A percentile compares a stretch with the other conserved stretches of the same genome.
phyloP scores from a whole-genome alignment of 1,284 basidiomycete genomes.

The Ganoderma sp. region DNA sequence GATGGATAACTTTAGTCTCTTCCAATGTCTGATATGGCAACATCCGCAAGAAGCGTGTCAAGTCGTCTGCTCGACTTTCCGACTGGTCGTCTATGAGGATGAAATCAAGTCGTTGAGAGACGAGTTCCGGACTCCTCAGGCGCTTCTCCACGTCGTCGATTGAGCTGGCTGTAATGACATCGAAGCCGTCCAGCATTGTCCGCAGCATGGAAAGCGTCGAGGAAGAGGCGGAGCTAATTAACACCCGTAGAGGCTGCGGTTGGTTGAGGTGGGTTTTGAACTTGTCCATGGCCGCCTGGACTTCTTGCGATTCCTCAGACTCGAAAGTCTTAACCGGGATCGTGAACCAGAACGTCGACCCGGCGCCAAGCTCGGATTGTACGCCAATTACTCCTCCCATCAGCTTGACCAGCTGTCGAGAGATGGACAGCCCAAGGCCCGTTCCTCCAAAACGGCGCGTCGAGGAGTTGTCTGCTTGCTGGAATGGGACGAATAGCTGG shows the following conservation, averaged over 20 bases:
- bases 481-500: conserved; percentile 71
- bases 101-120: conserved; percentile 57
- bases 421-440: conserved; percentile 74
- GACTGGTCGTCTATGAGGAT: conserved; percentile 70
- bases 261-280: conserved; percentile 51
- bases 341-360: conserved; percentile 74
- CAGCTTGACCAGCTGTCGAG: conserved; percentile 71
- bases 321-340: conserved; percentile 65
- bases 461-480: conserved; percentile 77
- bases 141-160: conserved; percentile 53
- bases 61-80: conserved; percentile 58
- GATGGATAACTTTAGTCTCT: conserved; percentile 68
- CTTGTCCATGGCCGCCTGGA: conserved; percentile 52
- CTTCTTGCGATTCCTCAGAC: conserved; percentile 59
- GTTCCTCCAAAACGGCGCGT: conserved; percentile 75
- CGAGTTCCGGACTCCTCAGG: conserved; percentile 44
- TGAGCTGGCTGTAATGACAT: conserved; percentile 50
- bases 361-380: conserved; percentile 63
- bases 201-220: conserved; percentile 60
- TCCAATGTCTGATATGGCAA: conserved; percentile 46
- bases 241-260: conserved; percentile 54
- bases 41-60: conserved; percentile 54
- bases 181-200: conserved; percentile 63
- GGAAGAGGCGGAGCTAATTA: conserved; percentile 63
- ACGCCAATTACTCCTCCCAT: conserved; percentile 76